These are phyloP conservation scores for Podospora australis DNA, from an alignment of 495 filamentous ascomycete species.

Conservation along the genomic window DNA sequence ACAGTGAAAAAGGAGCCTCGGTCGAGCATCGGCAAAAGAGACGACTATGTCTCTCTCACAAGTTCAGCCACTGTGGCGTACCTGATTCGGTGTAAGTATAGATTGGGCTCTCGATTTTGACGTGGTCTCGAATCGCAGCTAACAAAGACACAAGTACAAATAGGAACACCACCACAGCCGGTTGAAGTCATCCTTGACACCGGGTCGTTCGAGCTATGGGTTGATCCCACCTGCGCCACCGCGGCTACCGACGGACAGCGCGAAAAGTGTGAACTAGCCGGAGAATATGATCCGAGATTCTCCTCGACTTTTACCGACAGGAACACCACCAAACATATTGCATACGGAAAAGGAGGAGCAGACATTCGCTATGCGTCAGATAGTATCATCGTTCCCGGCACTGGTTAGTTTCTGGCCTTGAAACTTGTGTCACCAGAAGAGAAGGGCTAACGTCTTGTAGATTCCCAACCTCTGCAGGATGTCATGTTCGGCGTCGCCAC, in stretches of 20 bases:
- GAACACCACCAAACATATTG: not conserved
- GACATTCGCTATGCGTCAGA: conserved; percentile 11
- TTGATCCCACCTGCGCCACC: conserved; percentile 26
- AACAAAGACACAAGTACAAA: conserved; percentile 4
- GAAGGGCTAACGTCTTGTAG: not conserved
- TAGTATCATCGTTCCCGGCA: conserved; percentile 9
- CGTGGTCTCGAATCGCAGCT: not conserved
- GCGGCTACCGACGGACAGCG: conserved; percentile 10
- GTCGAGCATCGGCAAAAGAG: not conserved
- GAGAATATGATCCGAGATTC: conserved; percentile 16
- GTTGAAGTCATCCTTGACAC: conserved; percentile 35
- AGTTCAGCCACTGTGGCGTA: not conserved
- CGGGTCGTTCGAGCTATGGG: conserved; percentile 38
- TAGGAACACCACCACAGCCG: conserved; percentile 24
- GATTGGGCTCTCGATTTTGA: not conserved
- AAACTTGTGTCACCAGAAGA: not conserved
- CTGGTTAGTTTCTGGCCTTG: not conserved
- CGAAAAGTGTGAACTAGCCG: conserved; percentile 19
- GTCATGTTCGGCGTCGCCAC: conserved; percentile 34
- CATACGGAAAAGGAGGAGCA: conserved; percentile 14
- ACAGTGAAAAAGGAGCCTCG: no score
- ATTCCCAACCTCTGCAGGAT: conserved; percentile 13
- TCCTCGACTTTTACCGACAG: conserved; percentile 3
- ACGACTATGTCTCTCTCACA: not conserved
- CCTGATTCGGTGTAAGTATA: not conserved